Evolutionary conservation across 805 yeast genomes (phyloP).

Genomic region (Schwanniomyces pseudopolymorphus): DNA sequence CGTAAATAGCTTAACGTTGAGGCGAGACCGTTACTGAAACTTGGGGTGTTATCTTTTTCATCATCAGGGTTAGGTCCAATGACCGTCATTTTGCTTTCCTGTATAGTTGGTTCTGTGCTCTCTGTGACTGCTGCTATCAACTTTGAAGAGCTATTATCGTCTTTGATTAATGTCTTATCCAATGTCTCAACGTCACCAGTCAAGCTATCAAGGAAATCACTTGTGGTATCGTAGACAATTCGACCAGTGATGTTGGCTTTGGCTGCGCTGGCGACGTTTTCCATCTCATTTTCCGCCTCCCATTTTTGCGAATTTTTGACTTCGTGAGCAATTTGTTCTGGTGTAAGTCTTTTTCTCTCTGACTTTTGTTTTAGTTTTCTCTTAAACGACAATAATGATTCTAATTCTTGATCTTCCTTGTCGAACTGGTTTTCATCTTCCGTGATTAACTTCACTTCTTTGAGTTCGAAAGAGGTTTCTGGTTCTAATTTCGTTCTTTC

Average conservation of each 20-base stretch:
- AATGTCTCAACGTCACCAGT: neutral
- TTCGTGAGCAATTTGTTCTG: constrained; percentile 39
- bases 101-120: neutral
- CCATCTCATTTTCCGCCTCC: constrained; percentile 16
- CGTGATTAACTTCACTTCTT: constrained; percentile 29
- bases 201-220: constrained; percentile 35
- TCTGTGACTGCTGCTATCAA: neutral
- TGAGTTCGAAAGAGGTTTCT: constrained; percentile 13
- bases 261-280: constrained; percentile 8
- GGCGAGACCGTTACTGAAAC: constrained; percentile 21
- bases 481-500: constrained; percentile 23
- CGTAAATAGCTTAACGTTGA: constrained; percentile 28
- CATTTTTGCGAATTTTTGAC: constrained; percentile 22
- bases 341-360: constrained; percentile 24
- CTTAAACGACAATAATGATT: constrained; percentile 15
- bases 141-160: neutral
- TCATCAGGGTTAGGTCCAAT: neutral
- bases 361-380: constrained; percentile 26
- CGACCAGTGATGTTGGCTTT: constrained; percentile 5
- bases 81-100: neutral
- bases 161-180: neutral
- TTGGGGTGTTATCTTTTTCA: constrained; percentile 7
- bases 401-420: constrained; percentile 27
- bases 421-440: constrained; percentile 21
- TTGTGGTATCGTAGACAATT: constrained; percentile 42